A percentile compares a stretch with the other conserved stretches of the same genome.
These are phyloP conservation scores for Nymphaea colorata DNA, from an alignment of 164 flowering plant genomes.

Conservation along the genomic window DNA sequence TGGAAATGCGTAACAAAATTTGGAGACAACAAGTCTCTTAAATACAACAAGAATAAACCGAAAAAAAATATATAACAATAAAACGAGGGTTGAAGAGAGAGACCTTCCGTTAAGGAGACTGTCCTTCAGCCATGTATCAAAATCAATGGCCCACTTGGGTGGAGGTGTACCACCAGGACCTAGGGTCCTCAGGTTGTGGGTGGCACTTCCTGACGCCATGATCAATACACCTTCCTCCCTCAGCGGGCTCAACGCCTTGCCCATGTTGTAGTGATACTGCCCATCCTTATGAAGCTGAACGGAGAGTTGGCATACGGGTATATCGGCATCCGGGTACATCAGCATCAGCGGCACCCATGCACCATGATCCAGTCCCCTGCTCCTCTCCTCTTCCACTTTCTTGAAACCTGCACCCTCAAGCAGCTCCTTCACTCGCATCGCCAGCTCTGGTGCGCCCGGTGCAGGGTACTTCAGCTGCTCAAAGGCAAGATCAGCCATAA, in stretches of 20 bases:
- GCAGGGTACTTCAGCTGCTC: slow-evolving; percentile 72
- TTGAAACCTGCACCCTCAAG: slow-evolving; percentile 34
- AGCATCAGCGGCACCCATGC: slow-evolving; percentile 87
- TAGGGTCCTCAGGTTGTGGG: slow-evolving; percentile 48
- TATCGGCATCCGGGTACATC: slow-evolving; percentile 80
- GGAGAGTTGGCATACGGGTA: slow-evolving; percentile 83
- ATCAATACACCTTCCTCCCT: slow-evolving; percentile 77
- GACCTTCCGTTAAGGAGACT: slow-evolving; percentile 63
- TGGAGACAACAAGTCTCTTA: too few relatives aligned
- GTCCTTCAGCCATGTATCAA: slow-evolving; percentile 71
- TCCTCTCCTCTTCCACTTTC: slow-evolving; percentile 41
- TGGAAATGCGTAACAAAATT: too few relatives aligned
- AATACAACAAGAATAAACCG: too few relatives aligned
- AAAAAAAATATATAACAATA: too few relatives aligned
- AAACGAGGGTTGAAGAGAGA: too few relatives aligned
- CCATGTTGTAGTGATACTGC: slow-evolving; percentile 67
- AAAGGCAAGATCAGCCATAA: neutral
- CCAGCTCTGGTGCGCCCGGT: slow-evolving; percentile 68
- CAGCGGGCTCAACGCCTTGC: slow-evolving; percentile 65
- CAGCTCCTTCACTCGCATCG: slow-evolving; percentile 51
- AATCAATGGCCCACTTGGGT: slow-evolving; percentile 57
- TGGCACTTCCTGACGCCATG: slow-evolving; percentile 75
- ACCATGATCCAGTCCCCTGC: slow-evolving; percentile 87
- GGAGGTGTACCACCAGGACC: slow-evolving; percentile 1
- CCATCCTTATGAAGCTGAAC: slow-evolving; percentile 43